phyloP scores from a whole-genome alignment of 805 yeast genomes.

The Starmerella floris region DNA sequence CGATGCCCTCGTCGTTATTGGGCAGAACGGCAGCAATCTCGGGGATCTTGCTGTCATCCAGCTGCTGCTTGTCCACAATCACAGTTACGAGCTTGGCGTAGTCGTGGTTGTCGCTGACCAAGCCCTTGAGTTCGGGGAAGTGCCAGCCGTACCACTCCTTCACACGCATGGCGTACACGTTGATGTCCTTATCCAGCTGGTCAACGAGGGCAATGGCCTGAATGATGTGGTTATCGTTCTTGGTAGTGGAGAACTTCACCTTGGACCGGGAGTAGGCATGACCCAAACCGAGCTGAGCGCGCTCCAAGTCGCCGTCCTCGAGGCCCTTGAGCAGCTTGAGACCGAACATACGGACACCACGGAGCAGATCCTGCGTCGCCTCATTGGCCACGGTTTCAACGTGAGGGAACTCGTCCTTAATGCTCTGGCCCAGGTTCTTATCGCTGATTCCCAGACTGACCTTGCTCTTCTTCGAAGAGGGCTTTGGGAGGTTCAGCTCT shows the following conservation, averaged over 20 bases:
- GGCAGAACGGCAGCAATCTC: slow-evolving; percentile 72
- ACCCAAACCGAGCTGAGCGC: slow-evolving; percentile 97
- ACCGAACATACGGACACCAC: slow-evolving; percentile 90
- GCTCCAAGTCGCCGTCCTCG: slow-evolving; percentile 88
- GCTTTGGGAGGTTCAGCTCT: slow-evolving; percentile 82
- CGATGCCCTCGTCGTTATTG: slow-evolving; percentile 82
- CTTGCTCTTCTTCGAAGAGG: slow-evolving; percentile 39
- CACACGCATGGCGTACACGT: slow-evolving; percentile 93
- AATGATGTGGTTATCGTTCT: slow-evolving; percentile 97
- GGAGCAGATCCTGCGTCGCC: slow-evolving; percentile 82
- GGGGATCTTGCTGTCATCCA: slow-evolving; percentile 45
- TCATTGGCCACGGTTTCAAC: slow-evolving; percentile 86
- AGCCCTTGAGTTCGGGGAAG: slow-evolving; percentile 90
- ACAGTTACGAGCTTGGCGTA: slow-evolving; percentile 70
- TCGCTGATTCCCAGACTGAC: slow-evolving; percentile 80
- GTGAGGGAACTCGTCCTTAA: slow-evolving; percentile 78
- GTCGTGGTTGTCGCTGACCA: slow-evolving; percentile 76
- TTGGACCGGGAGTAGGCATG: slow-evolving; percentile 98
- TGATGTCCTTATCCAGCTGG: slow-evolving; percentile 95
- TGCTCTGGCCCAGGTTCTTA: slow-evolving; percentile 89
- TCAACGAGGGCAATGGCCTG: slow-evolving; percentile 97
- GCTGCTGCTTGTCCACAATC: slow-evolving; percentile 75
- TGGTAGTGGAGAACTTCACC: slow-evolving; percentile 96
- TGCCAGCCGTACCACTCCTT: slow-evolving; percentile 99
- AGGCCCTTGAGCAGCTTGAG: slow-evolving; percentile 78